These are phyloP conservation scores for Ophiostoma sp. DNA, from an alignment of 2,329 filamentous ascomycete species.

Conservation along the genomic window DNA sequence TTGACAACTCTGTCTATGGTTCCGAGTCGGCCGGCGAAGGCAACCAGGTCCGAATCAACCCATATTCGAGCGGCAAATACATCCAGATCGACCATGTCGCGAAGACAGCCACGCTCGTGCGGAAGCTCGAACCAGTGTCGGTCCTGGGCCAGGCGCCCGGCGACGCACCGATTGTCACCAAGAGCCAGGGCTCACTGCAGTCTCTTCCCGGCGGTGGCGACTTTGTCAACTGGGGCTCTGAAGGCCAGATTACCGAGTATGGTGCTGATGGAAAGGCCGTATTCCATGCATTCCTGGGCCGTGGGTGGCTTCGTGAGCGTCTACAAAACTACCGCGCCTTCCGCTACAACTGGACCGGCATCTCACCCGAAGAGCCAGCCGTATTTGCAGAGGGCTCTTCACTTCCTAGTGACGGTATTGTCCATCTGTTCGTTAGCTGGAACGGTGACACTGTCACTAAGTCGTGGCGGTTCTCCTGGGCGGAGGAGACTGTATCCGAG, in stretches of 20 bases:
- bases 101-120: background rate
- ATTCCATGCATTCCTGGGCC: background rate
- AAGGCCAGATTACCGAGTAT: background rate
- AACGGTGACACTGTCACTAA: background rate
- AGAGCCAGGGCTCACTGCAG: background rate
- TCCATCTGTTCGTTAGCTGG: background rate
- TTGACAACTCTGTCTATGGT: background rate
- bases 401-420: background rate
- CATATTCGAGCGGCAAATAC: slow-evolving; percentile 2
- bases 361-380: background rate
- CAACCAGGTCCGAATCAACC: background rate
- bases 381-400: background rate
- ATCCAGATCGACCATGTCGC: background rate
- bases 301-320: background rate
- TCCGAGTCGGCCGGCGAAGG: background rate
- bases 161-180: background rate
- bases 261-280: background rate
- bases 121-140: background rate
- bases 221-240: background rate
- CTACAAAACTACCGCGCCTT: background rate
- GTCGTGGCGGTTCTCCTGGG: background rate
- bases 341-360: background rate
- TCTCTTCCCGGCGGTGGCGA: background rate
- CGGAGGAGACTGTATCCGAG: background rate
- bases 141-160: background rate